These are phyloP conservation scores for Entoloma clypeatum DNA, from an alignment of 1,284 basidiomycete species.

Conservation along the genomic window DNA sequence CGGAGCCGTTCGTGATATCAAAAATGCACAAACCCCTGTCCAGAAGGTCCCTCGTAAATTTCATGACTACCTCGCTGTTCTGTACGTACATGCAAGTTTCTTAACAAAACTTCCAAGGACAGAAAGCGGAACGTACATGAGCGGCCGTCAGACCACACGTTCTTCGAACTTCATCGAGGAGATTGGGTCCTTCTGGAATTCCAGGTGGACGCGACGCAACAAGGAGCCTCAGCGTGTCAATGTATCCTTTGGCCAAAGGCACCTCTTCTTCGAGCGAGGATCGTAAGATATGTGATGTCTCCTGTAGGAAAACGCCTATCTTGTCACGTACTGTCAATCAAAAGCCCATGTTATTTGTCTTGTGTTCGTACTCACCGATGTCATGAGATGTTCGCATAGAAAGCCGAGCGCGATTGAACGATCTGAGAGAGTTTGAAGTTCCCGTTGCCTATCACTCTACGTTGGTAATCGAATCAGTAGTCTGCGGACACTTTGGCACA, in stretches of 20 bases:
- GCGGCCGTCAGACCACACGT: conserved; percentile 7
- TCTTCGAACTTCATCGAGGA: conserved; percentile 18
- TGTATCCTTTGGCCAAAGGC: conserved; percentile 19
- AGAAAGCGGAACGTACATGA: conserved; percentile 3
- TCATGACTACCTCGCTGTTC: conserved; percentile 5
- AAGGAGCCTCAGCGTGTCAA: conserved; percentile 20
- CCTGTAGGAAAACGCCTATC: conserved; percentile 19
- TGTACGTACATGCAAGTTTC: background rate
- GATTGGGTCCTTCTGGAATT: conserved; percentile 7
- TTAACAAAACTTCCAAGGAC: background rate
- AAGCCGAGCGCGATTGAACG: conserved; percentile 17
- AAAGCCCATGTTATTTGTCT: background rate
- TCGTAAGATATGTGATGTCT: conserved; percentile 20
- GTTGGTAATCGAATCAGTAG: background rate
- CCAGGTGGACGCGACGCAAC: conserved; percentile 9
- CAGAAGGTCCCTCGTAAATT: conserved; percentile 4
- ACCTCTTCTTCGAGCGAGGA: conserved; percentile 20
- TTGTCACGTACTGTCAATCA: conserved; percentile 3
- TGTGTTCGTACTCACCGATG: conserved; percentile 20
- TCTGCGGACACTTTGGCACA: background rate
- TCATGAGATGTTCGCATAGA: conserved; percentile 24
- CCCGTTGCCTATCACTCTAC: conserved; percentile 15
- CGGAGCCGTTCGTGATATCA: background rate
- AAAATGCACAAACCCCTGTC: conserved; percentile 4
- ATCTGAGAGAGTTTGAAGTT: conserved; percentile 18